Base-by-base conservation (phyloP, 148 eudicot species). In the Silene uniflora region DNA sequence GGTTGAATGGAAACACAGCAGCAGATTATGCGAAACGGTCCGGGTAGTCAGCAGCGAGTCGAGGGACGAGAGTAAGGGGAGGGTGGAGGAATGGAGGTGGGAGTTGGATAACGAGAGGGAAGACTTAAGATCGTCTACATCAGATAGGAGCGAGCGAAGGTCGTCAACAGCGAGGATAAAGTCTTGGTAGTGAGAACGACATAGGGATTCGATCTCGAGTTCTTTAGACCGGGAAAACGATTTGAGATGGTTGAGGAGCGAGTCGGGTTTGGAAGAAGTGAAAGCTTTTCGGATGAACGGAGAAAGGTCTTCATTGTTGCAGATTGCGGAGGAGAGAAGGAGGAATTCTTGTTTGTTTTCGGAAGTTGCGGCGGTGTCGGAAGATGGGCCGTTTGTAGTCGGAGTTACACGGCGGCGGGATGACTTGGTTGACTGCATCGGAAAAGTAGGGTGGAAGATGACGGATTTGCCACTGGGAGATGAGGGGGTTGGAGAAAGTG, bases 121-220 rank as follows among this genome's bases (percentile, higher is more conserved):
- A 4, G 98, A 88, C 61, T 95, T 95, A 73, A 95, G 93, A 7
- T 88, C 85, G 65, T 91, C 97, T 54, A 89, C 97, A 44, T 90
- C 97, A 80, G 97, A 87, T 70, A 91, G 88, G 24, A 95, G 89
- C 0, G 97, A 90, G n/a, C 96, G 89, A 81, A 95, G 96, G 64
- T 95, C 98, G 49, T 95, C 98, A 23, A 95, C 97, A 81, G 98
- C 98, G 54, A 81, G 76, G 80, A 95, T 90, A 86, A 95, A 95
- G 89, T 95, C 98, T 54, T 92, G 91, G 87, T 91, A 95, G 81
- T 95, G 98, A 52, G 96, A 88, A 32, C 86, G 88, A 58, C 97
- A 95, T 7, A 95, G 90, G 4, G 86, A 88, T 60, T 95, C 97
- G 83, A 95, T 95, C 73, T 95, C 98, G 2, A 87, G 83, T 39